phyloP scores from a whole-genome alignment of 805 yeast genomes.

The Maudiozyma bulderi region DNA sequence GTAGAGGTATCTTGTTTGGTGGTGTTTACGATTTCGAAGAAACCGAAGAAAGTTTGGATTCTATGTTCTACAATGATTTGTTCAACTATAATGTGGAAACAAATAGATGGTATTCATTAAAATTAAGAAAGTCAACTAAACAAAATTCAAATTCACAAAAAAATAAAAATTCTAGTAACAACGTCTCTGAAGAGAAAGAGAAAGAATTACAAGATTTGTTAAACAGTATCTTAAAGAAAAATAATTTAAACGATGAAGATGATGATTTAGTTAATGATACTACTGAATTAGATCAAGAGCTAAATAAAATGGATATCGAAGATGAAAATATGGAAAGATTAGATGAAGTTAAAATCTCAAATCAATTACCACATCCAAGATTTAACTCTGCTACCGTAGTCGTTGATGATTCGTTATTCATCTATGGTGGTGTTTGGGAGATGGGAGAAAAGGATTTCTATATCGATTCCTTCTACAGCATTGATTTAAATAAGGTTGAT shows the following conservation, averaged over 20 bases:
- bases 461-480: conserved; percentile 75
- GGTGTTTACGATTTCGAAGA: conserved; percentile 94
- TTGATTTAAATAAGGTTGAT: conserved; percentile 78
- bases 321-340: conserved; percentile 29
- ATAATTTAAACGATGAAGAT: conserved; percentile 53
- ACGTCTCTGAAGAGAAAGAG: conserved; percentile 44
- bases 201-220: conserved; percentile 76
- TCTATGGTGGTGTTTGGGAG: conserved; percentile 89
- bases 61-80: conserved; percentile 72
- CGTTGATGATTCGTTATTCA: conserved; percentile 70
- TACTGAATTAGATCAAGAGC: conserved; percentile 22
- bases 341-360: conserved; percentile 42
- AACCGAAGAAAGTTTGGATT: conserved; percentile 83
- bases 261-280: conserved; percentile 29
- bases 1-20: conserved; percentile 87
- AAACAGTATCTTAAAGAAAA: conserved; percentile 62
- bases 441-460: conserved; percentile 76
- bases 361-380: conserved; percentile 74
- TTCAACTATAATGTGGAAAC: conserved; percentile 75
- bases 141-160: conserved; percentile 30
- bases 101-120: conserved; percentile 77
- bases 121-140: conserved; percentile 9
- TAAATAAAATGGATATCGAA: conserved; percentile 31
- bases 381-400: conserved; percentile 83
- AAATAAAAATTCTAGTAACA: conserved; percentile 35